phyloP scores from a whole-genome alignment of 2,329 filamentous ascomycete species.

The Harringtonia aguacate region DNA sequence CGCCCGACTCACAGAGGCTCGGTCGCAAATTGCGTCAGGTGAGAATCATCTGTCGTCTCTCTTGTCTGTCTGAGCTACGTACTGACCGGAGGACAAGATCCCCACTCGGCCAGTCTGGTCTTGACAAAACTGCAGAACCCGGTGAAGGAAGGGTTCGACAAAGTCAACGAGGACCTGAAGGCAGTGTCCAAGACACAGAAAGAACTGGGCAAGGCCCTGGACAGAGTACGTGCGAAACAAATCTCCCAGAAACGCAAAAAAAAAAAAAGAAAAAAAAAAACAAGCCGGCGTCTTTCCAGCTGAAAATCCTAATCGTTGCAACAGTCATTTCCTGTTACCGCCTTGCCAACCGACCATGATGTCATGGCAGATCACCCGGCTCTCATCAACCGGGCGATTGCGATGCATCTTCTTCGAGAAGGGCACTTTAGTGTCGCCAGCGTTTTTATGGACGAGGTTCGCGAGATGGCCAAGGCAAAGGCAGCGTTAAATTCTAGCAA shows the following conservation, averaged over 20 bases:
- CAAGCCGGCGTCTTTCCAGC: no score
- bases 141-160: constrained; percentile 69
- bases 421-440: constrained; percentile 84
- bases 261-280: no score
- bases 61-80: constrained; percentile 1
- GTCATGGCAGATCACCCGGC: constrained; percentile 63
- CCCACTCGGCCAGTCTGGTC: constrained; percentile 59
- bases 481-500: constrained; percentile 11
- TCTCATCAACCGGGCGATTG: constrained; percentile 85
- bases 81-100: constrained; percentile 37
- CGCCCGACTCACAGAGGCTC: constrained; percentile 60
- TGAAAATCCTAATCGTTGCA: no score
- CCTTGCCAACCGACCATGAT: constrained; percentile 70
- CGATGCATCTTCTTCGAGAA: constrained; percentile 91
- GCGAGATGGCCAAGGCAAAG: constrained; percentile 8
- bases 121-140: constrained; percentile 81
- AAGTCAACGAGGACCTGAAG: constrained; percentile 70
- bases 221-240: constrained; percentile 59
- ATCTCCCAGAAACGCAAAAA: no score
- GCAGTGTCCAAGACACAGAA: constrained; percentile 74
- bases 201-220: constrained; percentile 74
- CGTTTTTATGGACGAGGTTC: constrained; percentile 68
- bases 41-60: constrained; percentile 9
- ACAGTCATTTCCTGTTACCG: constrained; percentile 33
- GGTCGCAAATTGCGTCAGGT: constrained; percentile 65